phyloP scores from a whole-genome alignment of 345 rosid genomes.

The Adansonia digitata region DNA sequence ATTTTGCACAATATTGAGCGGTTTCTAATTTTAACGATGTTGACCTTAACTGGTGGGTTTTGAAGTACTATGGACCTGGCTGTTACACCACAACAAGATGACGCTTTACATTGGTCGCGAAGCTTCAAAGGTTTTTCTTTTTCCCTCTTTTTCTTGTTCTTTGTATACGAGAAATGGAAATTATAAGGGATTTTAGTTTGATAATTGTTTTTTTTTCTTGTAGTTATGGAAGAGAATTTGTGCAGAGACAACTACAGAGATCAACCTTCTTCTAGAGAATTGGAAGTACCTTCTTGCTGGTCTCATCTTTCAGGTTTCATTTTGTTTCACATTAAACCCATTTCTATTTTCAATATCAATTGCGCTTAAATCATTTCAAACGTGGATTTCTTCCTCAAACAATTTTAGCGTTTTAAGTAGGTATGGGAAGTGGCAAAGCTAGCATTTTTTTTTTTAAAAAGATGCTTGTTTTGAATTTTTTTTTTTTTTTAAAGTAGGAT shows the following conservation, averaged over 20 bases:
- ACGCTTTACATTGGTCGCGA: constrained; percentile 92
- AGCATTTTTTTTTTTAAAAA: not conserved
- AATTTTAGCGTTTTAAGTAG: too few relatives aligned
- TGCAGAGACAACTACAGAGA: constrained; percentile 73
- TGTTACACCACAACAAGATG: constrained; percentile 49
- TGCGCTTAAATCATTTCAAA: too few relatives aligned
- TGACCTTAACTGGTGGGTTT: constrained; percentile 39
- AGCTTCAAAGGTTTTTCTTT: constrained; percentile 58
- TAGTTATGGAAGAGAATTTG: constrained; percentile 93
- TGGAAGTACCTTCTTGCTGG: constrained; percentile 92
- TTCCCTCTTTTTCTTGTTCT: not conserved
- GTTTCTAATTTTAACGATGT: constrained; percentile 28
- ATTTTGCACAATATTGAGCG: not conserved
- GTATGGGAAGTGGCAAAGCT: not conserved
- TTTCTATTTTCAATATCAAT: too few relatives aligned
- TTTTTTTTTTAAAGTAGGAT: constrained; percentile 20
- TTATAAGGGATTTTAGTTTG: constrained; percentile 11
- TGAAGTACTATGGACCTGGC: constrained; percentile 59
- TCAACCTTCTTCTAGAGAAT: constrained; percentile 70
- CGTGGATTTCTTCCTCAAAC: too few relatives aligned
- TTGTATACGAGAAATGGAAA: not conserved
- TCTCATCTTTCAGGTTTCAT: constrained; percentile 73
- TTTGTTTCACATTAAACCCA: not conserved
- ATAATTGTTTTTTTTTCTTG: constrained; percentile 10
- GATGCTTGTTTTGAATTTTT: constrained; percentile 10